Evolutionary conservation across 1,139 yeast species (phyloP).

Genomic region (Ogataea hybrid): DNA sequence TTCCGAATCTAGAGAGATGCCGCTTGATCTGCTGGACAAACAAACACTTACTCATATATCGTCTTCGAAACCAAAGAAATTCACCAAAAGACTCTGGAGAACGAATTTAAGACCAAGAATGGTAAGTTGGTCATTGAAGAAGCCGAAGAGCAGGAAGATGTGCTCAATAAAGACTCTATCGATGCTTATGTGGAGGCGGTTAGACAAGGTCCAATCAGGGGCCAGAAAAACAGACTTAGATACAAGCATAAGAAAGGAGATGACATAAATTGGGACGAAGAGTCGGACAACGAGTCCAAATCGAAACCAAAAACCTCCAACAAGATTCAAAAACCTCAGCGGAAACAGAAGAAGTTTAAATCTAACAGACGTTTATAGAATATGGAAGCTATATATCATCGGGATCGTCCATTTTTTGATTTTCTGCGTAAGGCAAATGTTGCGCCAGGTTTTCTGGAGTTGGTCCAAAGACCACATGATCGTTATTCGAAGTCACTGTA

Average conservation of each 20-base stretch:
- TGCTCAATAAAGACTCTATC: conserved; percentile 55
- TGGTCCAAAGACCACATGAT: conserved; percentile 32
- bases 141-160: conserved; percentile 40
- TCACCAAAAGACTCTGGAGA: conserved; percentile 43
- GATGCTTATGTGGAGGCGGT: conserved; percentile 95
- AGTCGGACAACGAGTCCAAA: conserved; percentile 26
- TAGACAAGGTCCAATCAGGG: conserved; percentile 87
- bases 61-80: conserved; percentile 70
- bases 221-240: conserved; percentile 87
- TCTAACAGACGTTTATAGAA: conserved; percentile 12
- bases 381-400: background rate
- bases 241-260: conserved; percentile 58
- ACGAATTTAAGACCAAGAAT: conserved; percentile 48
- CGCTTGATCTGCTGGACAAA: conserved; percentile 85
- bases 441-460: conserved; percentile 32
- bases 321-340: conserved; percentile 30
- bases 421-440: conserved; percentile 30
- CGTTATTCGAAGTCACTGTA: conserved; percentile 22
- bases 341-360: conserved; percentile 42
- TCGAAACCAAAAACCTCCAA: conserved; percentile 12
- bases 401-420: background rate
- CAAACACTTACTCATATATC: conserved; percentile 84
- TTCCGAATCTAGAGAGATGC: conserved; percentile 75
- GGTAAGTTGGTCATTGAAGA: conserved; percentile 48
- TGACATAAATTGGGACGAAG: conserved; percentile 53